Percentiles rank a stretch among this genome's conserved stretches.
phyloP scores from a whole-genome alignment of 352 stramenopile species.

The Pythium sukuiense region DNA sequence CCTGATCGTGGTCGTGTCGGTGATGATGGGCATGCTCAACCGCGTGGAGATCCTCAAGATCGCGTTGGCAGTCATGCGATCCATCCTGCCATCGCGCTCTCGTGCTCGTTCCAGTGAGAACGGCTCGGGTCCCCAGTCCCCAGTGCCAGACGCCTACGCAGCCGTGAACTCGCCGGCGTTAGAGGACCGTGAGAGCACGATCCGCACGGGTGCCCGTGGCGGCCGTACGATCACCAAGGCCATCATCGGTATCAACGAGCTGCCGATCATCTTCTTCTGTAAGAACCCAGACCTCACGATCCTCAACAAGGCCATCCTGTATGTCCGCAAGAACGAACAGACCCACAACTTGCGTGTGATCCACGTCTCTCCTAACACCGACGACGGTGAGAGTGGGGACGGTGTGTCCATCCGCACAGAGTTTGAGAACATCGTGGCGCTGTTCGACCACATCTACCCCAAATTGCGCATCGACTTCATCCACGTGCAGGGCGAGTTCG shows the following conservation, averaged over 20 bases:
- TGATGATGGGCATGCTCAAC: conserved; percentile 82
- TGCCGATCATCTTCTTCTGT: conserved; percentile 91
- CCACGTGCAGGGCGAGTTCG: conserved; percentile 53
- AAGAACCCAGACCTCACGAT: conserved; percentile 87
- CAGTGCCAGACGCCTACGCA: conserved; percentile 6
- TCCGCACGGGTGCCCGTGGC: conserved; percentile 57
- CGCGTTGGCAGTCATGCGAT: conserved; percentile 59
- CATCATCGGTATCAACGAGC: conserved; percentile 65
- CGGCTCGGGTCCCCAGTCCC: conserved; percentile 26
- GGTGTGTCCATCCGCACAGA: conserved; percentile 25
- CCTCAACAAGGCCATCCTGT: conserved; percentile 94
- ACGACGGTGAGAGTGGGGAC: conserved; percentile 30
- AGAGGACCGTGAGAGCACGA: conserved; percentile 20
- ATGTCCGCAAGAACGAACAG: conserved; percentile 91
- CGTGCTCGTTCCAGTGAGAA: conserved; percentile 18
- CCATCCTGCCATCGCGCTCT: conserved; percentile 64
- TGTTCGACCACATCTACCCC: conserved; percentile 91
- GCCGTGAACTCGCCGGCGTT: neutral
- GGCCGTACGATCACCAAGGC: conserved; percentile 65
- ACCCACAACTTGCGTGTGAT: conserved; percentile 91
- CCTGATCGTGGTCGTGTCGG: conserved; percentile 58
- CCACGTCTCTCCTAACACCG: conserved; percentile 66
- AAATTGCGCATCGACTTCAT: conserved; percentile 92
- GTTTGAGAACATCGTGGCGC: conserved; percentile 68
- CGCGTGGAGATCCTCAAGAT: conserved; percentile 70